Conservation (phyloP, 2,329 filamentous ascomycete genomes). For the Boeremia exigua region DNA sequence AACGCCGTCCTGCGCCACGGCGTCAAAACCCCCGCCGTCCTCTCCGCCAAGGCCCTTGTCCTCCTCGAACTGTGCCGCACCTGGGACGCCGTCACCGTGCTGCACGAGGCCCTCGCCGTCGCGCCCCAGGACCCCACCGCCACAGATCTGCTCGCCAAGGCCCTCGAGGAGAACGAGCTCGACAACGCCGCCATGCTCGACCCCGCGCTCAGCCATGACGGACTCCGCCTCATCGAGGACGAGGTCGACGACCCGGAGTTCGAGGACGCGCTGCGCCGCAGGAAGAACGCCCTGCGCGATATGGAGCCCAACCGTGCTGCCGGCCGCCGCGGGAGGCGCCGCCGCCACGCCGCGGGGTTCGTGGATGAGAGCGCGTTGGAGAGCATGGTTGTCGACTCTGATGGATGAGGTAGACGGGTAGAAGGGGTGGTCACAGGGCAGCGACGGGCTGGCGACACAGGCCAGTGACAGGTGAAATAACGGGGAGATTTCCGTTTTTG, state of each 20-base stretch:
- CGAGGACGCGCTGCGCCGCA: constrained; percentile 61
- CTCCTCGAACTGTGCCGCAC: constrained; percentile 76
- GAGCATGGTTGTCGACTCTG: constrained; percentile 60
- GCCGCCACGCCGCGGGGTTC: constrained; percentile 54
- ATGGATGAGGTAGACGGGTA: background rate
- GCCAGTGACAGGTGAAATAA: too few species aligned
- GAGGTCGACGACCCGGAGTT: constrained; percentile 42
- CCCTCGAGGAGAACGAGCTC: constrained; percentile 56
- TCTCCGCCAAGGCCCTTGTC: constrained; percentile 83
- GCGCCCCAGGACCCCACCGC: constrained; percentile 81
- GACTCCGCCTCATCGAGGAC: constrained; percentile 4
- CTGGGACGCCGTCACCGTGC: constrained; percentile 77
- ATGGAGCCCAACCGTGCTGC: constrained; percentile 59
- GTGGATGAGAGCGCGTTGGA: constrained; percentile 51
- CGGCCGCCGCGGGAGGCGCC: constrained; percentile 57
- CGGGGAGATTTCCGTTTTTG: too few species aligned
- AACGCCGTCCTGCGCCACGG: constrained; percentile 85
- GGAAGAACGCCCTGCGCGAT: constrained; percentile 60
- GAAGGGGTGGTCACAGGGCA: too few species aligned
- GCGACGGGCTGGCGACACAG: too few species aligned
- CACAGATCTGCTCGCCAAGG: constrained; percentile 76
- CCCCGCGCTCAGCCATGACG: background rate
- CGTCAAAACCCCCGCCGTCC: constrained; percentile 78
- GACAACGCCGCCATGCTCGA: constrained; percentile 21
- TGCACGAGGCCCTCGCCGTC: constrained; percentile 85